A percentile compares a stretch with the other conserved stretches of the same genome.
phyloP scores from a whole-genome alignment of 1,284 basidiomycete species.

The Macrocystidia cucumis region DNA sequence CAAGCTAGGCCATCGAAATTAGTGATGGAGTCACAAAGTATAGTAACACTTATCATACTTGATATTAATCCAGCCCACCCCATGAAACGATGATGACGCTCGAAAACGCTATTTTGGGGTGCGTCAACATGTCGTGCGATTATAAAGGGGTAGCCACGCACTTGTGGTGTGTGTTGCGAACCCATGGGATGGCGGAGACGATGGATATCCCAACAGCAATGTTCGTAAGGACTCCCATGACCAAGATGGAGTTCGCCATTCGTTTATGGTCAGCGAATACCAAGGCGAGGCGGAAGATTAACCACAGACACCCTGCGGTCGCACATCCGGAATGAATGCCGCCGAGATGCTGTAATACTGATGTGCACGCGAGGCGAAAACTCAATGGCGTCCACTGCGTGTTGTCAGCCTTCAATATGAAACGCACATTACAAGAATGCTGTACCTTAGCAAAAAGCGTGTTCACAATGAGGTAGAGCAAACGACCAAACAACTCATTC shows the following conservation, averaged over 20 bases:
- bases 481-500: slow-evolving; percentile 55
- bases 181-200: slow-evolving; percentile 59
- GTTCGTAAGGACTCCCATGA: slow-evolving; percentile 51
- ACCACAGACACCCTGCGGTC: slow-evolving; percentile 53
- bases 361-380: slow-evolving; percentile 55
- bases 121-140: not conserved
- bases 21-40: slow-evolving; percentile 1
- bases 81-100: slow-evolving; percentile 62
- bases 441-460: slow-evolving; percentile 54
- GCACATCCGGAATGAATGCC: slow-evolving; percentile 71
- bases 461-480: slow-evolving; percentile 50
- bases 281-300: slow-evolving; percentile 46
- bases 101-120: slow-evolving; percentile 43
- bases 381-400: slow-evolving; percentile 55
- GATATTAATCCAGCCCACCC: slow-evolving; percentile 56
- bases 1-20: slow-evolving; percentile 33
- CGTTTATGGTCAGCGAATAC: slow-evolving; percentile 47
- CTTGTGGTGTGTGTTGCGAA: slow-evolving; percentile 65
- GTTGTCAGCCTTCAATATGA: slow-evolving; percentile 6
- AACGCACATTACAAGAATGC: slow-evolving; percentile 1
- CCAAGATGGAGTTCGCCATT: slow-evolving; percentile 47
- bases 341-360: slow-evolving; percentile 57
- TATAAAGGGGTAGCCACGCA: slow-evolving; percentile 20
- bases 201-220: slow-evolving; percentile 49
- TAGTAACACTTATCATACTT: slow-evolving; percentile 29